These are phyloP conservation scores for Magnaporthiopsis poae DNA, from an alignment of 2,329 filamentous ascomycete species.

Conservation along the genomic window DNA sequence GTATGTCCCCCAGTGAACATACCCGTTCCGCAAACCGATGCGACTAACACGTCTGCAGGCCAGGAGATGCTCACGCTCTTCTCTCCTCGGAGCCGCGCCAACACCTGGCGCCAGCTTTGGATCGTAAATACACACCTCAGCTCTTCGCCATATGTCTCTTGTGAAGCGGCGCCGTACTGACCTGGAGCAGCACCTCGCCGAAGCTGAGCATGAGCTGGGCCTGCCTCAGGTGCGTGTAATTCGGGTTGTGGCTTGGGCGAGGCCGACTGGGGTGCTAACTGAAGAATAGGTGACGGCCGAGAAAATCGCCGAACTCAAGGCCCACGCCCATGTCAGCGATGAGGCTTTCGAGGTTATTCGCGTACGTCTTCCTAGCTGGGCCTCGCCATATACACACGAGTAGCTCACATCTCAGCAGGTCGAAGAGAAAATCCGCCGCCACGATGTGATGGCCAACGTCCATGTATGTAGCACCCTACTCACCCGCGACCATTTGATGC, in stretches of 20 bases:
- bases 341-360: conserved; percentile 7
- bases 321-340: not conserved
- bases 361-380: not conserved
- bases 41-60: conserved; percentile 11
- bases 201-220: conserved; percentile 72
- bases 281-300: not conserved
- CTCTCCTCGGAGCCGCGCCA: conserved; percentile 62
- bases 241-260: not conserved
- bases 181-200: conserved; percentile 50
- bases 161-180: not conserved
- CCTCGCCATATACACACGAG: not conserved
- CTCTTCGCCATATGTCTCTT: not conserved
- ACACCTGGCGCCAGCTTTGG: conserved; percentile 80
- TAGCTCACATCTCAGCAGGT: not conserved
- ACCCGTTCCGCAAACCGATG: too few relatives aligned
- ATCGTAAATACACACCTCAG: conserved; percentile 25
- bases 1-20: conserved; percentile 15
- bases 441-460: conserved; percentile 6
- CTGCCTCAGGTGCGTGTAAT: conserved; percentile 2
- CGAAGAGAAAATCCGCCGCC: conserved; percentile 8
- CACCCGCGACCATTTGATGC: too few relatives aligned
- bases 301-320: conserved; percentile 6
- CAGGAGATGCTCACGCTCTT: conserved; percentile 71
- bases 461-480: not conserved
- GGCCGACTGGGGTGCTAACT: not conserved